phyloP scores from a whole-genome alignment of 1,139 yeast genomes.

The Candida albicans region DNA sequence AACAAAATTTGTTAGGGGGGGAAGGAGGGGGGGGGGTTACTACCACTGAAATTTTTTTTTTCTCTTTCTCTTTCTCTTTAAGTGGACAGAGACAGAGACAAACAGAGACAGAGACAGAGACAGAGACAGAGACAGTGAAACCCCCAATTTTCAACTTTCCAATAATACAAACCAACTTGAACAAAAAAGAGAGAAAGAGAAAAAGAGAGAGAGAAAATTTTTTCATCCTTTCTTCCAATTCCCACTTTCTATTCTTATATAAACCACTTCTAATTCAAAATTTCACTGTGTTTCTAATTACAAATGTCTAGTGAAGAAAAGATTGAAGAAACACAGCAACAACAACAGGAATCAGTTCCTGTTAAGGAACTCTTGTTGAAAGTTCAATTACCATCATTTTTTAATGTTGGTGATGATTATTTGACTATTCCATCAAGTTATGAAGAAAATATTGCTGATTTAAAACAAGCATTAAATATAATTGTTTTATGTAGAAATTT shows the following conservation, averaged over 20 bases:
- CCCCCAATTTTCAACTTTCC: not conserved
- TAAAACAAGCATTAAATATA: slow-evolving; percentile 56
- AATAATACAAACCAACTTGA: too few species aligned
- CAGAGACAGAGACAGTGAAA: too few species aligned
- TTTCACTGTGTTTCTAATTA: not conserved
- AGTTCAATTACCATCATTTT: slow-evolving; percentile 34
- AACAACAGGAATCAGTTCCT: slow-evolving; percentile 15
- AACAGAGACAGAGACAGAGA: too few species aligned
- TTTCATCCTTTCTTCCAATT: not conserved
- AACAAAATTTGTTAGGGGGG: too few species aligned
- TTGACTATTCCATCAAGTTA: slow-evolving; percentile 20
- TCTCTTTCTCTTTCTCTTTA: too few species aligned
- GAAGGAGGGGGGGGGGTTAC: too few species aligned
- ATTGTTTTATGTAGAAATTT: slow-evolving; percentile 57
- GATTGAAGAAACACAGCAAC: slow-evolving; percentile 8
- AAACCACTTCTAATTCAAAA: not conserved
- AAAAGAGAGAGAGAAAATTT: too few species aligned
- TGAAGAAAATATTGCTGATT: slow-evolving; percentile 55
- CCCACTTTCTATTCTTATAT: not conserved
- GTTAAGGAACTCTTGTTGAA: slow-evolving; percentile 27
- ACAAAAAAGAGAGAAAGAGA: too few species aligned
- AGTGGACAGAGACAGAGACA: too few species aligned
- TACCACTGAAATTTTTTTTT: too few species aligned
- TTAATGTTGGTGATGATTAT: slow-evolving; percentile 18
- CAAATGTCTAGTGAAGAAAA: slow-evolving; percentile 16